These are phyloP conservation scores for Seminavis robusta DNA, from an alignment of 108 stramenopile genomes.

Conservation along the genomic window DNA sequence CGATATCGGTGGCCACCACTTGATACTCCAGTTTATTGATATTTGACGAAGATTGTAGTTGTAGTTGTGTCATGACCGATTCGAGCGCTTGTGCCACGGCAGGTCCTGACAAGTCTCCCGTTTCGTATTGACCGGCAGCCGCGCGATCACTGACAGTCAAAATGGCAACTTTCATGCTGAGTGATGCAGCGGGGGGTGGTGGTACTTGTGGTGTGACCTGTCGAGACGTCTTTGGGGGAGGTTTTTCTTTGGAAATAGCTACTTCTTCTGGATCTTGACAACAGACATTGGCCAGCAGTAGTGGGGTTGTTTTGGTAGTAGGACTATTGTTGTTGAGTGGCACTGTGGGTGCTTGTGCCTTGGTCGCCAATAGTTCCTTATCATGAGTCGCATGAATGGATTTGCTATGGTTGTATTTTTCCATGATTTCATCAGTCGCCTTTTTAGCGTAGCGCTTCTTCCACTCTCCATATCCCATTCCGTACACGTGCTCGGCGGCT, in stretches of 20 bases:
- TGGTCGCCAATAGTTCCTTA: slow-evolving; percentile 56
- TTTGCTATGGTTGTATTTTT: slow-evolving; percentile 69
- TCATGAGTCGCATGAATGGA: slow-evolving; percentile 73
- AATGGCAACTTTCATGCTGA: slow-evolving; percentile 46
- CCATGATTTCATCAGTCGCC: slow-evolving; percentile 78
- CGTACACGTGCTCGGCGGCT: slow-evolving; percentile 81
- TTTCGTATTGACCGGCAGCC: slow-evolving; percentile 52
- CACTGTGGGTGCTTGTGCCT: not conserved
- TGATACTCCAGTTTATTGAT: not conserved
- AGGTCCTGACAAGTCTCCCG: slow-evolving; percentile 85
- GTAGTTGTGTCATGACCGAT: not conserved
- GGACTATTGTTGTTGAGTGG: not conserved
- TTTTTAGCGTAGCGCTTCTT: slow-evolving; percentile 74
- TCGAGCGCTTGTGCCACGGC: slow-evolving; percentile 53
- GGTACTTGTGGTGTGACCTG: slow-evolving; percentile 5
- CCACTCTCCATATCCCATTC: slow-evolving; percentile 80
- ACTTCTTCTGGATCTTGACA: slow-evolving; percentile 69
- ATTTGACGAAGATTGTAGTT: not conserved
- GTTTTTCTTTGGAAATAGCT: not conserved
- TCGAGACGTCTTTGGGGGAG: not conserved
- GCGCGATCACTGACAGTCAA: slow-evolving; percentile 89
- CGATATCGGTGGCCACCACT: slow-evolving; percentile 37
- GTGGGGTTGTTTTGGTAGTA: slow-evolving; percentile 5
- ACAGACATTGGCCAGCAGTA: slow-evolving; percentile 86
- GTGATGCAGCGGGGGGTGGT: slow-evolving; percentile 29